Base-by-base conservation (phyloP, 1,284 basidiomycete genomes). In the Naganishia liquefaciens region DNA sequence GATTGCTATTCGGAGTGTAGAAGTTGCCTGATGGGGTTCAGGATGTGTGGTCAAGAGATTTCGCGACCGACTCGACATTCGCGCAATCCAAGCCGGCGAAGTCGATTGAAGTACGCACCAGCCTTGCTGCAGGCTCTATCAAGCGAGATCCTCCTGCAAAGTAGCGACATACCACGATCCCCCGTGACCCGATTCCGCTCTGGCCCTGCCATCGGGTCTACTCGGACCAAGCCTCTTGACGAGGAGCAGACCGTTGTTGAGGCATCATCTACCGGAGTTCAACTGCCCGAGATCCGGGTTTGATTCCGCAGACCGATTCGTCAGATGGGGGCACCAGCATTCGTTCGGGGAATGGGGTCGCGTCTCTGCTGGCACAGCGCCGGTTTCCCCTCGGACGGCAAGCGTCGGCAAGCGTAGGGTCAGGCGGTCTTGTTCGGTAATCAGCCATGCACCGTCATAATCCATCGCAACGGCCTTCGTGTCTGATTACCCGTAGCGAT, bases 341-440 rank as follows among this genome's bases (percentile, higher is more conserved):
- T 46, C 43, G 43, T n/a, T n/a, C n/a, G 43, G 43, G 19, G 23
- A 17, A 19, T 17, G 15, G 43, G 19, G n/a, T 46, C 43, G n/a
- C 19, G 43, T n/a, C n/a, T n/a, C n/a, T n/a, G n/a, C 43, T 19
- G 23, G 43, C 43, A 46, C 10, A 10, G 33, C 33, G 33, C 21
- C 47, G 19, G 17, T 5, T 25, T 23, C 7, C 21, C 47, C 46
- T 23, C 13, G 21, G 21, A 25, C 25, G 44, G 6, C 5, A 21
- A 15, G 17, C 19, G 19, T 42, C 19, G 43, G 19, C 7, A 19
- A 44, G 15, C 15, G 43, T 19, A 44, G 15, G 5, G 50, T 9
- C 19, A 25, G 28, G n/a, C 55, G 57, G 46, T 40, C 57, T 60
- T 60, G 57, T 60, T 60, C 57, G 57, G 57, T 40, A 15, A 28